Percentiles rank a stretch among this genome's conserved stretches.
Conservation (phyloP, 2,329 filamentous ascomycete genomes). For the Domatiomyces globalis region DNA sequence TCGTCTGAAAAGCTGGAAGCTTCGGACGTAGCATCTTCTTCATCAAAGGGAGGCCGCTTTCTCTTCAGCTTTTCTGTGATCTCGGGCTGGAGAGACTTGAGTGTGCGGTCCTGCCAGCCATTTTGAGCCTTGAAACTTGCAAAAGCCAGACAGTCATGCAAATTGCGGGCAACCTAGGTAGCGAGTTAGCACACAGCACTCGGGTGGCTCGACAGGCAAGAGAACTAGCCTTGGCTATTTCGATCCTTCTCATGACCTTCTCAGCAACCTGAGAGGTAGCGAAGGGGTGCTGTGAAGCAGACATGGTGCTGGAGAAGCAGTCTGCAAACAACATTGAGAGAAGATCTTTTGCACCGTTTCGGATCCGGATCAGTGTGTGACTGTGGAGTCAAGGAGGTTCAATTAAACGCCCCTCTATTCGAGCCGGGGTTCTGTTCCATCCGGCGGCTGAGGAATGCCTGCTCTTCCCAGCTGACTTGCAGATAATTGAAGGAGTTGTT, state of each 20-base stretch:
- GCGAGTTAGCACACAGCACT: constrained; percentile 1
- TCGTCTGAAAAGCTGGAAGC: constrained; percentile 68
- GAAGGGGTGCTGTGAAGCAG: constrained; percentile 19
- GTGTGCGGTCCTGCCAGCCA: constrained; percentile 80
- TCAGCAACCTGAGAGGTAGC: constrained; percentile 33
- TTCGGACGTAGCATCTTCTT: constrained; percentile 71
- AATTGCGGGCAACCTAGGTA: constrained; percentile 72
- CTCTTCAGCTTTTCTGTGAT: constrained; percentile 65
- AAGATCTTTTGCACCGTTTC: background rate
- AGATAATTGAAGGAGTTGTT: background rate
- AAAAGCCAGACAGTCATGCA: constrained; percentile 86
- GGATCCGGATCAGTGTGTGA: background rate
- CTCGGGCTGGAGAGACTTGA: constrained; percentile 74
- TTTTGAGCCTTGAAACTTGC: constrained; percentile 96
- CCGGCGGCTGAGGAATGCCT: background rate
- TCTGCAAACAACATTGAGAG: constrained; percentile 15
- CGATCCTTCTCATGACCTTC: constrained; percentile 56
- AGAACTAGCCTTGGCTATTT: constrained; percentile 55
- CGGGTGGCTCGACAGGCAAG: constrained; percentile 12
- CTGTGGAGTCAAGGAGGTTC: background rate
- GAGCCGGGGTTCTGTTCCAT: background rate
- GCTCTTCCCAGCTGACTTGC: background rate
- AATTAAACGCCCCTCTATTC: background rate
- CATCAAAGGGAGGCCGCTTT: constrained; percentile 50
- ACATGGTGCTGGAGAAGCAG: constrained; percentile 24